Conservation (phyloP, 768 basidiomycete genomes). For the Dendrothele bispora region DNA sequence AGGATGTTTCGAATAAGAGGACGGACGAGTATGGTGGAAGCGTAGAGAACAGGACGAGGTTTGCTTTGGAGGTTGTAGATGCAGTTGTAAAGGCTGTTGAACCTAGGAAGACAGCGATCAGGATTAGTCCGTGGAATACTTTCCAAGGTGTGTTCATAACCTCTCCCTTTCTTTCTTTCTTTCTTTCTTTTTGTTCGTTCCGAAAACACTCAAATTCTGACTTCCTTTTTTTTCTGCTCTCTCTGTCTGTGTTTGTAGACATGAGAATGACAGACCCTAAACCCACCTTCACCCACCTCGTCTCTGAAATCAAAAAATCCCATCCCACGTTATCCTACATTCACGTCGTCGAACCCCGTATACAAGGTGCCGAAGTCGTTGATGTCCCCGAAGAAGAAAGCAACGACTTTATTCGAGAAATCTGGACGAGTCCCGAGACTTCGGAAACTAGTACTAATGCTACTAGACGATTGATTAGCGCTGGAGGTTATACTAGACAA, state of each 20-base stretch:
- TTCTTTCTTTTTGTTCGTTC: too few species aligned
- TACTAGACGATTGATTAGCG: slow-evolving; percentile 20
- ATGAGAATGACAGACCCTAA: slow-evolving; percentile 46
- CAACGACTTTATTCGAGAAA: slow-evolving; percentile 20
- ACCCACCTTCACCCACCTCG: slow-evolving; percentile 45
- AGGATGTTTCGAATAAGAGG: slow-evolving; percentile 40
- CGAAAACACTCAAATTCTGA: too few species aligned
- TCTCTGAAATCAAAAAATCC: slow-evolving; percentile 30
- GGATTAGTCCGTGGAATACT: slow-evolving; percentile 45
- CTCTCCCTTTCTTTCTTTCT: too few species aligned
- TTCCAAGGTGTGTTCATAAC: slow-evolving; percentile 27
- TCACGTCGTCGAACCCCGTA: slow-evolving; percentile 37
- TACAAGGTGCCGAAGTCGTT: slow-evolving; percentile 8
- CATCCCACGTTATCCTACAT: slow-evolving; percentile 41
- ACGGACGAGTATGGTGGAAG: slow-evolving; percentile 56
- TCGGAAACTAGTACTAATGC: slow-evolving; percentile 13
- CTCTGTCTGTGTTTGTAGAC: slow-evolving; percentile 20
- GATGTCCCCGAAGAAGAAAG: slow-evolving; percentile 6
- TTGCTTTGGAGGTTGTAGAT: slow-evolving; percentile 46
- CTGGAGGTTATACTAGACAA: slow-evolving; percentile 27
- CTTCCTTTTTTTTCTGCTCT: slow-evolving; percentile 9
- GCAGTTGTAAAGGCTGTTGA: slow-evolving; percentile 45
- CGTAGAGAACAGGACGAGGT: slow-evolving; percentile 48
- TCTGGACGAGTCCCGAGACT: slow-evolving; percentile 17
- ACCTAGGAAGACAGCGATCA: slow-evolving; percentile 39